phyloP scores from a whole-genome alignment of 2,329 filamentous ascomycete species.

The Microsporum audouinii region DNA sequence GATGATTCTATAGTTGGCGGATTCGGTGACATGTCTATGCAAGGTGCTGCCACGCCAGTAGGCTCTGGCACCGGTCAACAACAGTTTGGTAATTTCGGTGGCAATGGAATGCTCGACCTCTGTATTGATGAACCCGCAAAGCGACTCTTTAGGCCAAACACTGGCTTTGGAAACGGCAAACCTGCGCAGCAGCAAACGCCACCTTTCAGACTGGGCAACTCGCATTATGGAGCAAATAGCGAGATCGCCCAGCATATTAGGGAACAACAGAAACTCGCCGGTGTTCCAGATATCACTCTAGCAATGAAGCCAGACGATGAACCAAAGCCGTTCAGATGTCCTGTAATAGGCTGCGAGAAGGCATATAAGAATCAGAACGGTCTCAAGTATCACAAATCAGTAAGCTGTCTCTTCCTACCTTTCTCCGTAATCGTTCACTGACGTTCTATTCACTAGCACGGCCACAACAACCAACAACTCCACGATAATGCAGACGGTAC shows the following conservation, averaged over 20 bases:
- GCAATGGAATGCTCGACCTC: conserved; percentile 45
- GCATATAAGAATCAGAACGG: conserved; percentile 99
- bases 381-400: conserved; percentile 73
- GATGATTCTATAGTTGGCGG: conserved; percentile 61
- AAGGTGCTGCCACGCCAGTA: conserved; percentile 32
- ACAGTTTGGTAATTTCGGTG: conserved; percentile 32
- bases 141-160: conserved; percentile 77
- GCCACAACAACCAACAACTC: conserved; percentile 90
- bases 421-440: conserved; percentile 14
- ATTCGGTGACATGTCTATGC: conserved; percentile 49
- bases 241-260: conserved; percentile 58
- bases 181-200: conserved; percentile 57
- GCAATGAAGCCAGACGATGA: conserved; percentile 58
- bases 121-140: conserved; percentile 91
- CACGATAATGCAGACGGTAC: conserved; percentile 96
- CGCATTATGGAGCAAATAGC: conserved; percentile 64
- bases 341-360: conserved; percentile 96
- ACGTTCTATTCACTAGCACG: conserved; percentile 47
- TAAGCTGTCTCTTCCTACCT: conserved; percentile 30
- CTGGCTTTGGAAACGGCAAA: conserved; percentile 51
- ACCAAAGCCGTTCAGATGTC: conserved; percentile 94
- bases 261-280: conserved; percentile 52
- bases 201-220: conserved; percentile 62
- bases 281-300: conserved; percentile 37
- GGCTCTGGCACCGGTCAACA: conserved; percentile 22